Conservation (phyloP, 345 rosid species). For the Pugionium cornutum region DNA sequence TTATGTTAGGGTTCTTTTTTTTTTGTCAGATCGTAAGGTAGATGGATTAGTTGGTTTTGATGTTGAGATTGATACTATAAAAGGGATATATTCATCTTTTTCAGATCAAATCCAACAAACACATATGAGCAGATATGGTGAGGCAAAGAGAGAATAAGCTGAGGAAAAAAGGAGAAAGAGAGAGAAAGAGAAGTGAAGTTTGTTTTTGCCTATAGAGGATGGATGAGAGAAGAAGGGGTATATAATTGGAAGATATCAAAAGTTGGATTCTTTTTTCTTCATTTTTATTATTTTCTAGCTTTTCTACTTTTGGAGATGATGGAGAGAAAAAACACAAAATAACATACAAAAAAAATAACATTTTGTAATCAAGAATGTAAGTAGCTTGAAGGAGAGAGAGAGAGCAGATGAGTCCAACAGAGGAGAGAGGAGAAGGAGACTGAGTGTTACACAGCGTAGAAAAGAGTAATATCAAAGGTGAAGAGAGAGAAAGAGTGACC, state of each 20-base stretch:
- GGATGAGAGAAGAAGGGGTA: slow-evolving; percentile 13
- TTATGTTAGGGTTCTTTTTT: slow-evolving; percentile 26
- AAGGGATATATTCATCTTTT: slow-evolving; percentile 26
- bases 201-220: neutral
- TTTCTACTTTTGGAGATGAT: slow-evolving; percentile 39
- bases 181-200: slow-evolving; percentile 6
- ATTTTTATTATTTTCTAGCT: slow-evolving; percentile 21
- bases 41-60: slow-evolving; percentile 20
- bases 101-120: slow-evolving; percentile 30
- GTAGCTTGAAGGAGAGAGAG: slow-evolving; percentile 37
- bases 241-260: slow-evolving; percentile 37
- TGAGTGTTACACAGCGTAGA: slow-evolving; percentile 51
- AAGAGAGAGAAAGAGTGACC: slow-evolving; percentile 36
- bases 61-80: slow-evolving; percentile 31
- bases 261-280: slow-evolving; percentile 22
- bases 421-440: slow-evolving; percentile 43
- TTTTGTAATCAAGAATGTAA: neutral
- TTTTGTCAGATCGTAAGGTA: neutral
- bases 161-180: neutral
- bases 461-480: slow-evolving; percentile 40
- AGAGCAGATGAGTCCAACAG: slow-evolving; percentile 40
- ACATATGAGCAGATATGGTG: slow-evolving; percentile 33
- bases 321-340: slow-evolving; percentile 24
- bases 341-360: neutral
- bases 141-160: slow-evolving; percentile 37